Conservation (phyloP, 805 yeast genomes). For the Myxozyma geophila region DNA sequence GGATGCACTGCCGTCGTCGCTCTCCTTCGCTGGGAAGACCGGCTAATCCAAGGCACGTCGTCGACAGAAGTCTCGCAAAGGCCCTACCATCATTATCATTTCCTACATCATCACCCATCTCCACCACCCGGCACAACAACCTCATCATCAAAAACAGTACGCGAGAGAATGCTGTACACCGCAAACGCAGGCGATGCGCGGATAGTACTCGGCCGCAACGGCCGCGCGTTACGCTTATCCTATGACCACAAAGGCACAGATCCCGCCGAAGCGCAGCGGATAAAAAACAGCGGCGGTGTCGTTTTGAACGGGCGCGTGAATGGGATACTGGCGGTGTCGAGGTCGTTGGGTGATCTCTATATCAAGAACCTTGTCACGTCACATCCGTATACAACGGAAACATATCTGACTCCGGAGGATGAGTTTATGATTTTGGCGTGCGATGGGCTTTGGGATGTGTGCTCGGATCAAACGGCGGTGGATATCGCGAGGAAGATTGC, state of each 20-base stretch:
- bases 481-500: constrained; percentile 61
- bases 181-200: constrained; percentile 96
- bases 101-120: constrained; percentile 21
- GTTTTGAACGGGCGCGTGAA: constrained; percentile 90
- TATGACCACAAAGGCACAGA: constrained; percentile 96
- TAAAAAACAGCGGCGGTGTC: constrained; percentile 79
- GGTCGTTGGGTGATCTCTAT: constrained; percentile 92
- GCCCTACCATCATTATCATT: constrained; percentile 27
- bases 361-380: constrained; percentile 89
- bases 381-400: constrained; percentile 88
- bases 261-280: constrained; percentile 71
- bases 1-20: constrained; percentile 98
- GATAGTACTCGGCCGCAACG: constrained; percentile 72
- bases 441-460: constrained; percentile 97
- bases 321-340: constrained; percentile 92
- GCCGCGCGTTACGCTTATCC: constrained; percentile 74
- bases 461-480: constrained; percentile 83
- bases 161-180: constrained; percentile 73
- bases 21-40: constrained; percentile 76
- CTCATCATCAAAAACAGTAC: constrained; percentile 19
- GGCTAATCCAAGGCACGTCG: constrained; percentile 3
- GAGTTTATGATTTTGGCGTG: constrained; percentile 88
- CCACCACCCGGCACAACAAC: constrained; percentile 5
- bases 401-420: constrained; percentile 68
- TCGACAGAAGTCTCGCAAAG: constrained; percentile 11